Base-by-base conservation (phyloP, 768 basidiomycete genomes). In the Kwoniella dejecticola region DNA sequence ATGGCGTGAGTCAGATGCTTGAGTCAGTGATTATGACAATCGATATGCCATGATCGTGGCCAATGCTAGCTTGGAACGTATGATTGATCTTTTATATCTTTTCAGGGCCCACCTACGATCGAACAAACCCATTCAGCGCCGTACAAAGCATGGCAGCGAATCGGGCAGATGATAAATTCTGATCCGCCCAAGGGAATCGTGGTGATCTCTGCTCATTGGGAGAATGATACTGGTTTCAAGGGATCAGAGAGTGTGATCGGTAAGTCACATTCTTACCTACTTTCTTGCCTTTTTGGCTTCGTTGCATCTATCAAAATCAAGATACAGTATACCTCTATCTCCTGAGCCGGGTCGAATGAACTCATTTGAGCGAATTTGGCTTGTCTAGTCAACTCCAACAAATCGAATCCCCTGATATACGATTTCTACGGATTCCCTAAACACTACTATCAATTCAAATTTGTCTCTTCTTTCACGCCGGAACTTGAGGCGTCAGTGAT, bases 191-290 rank as follows among this genome's bases (percentile, higher is more conserved):
- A 64, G 33, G 76, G 74, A 3, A 52, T 77, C 0, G 64, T 76
- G 2, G 62, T 68, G 12, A 69, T 77, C 42, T 72, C 70, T 15
- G 76, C 76, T 1, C 76, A 77, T 57, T 77, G 76, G 76, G 76
- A 77, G 57, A 67, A 68, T 42, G 54, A 61, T 1, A 27, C 12
- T 40, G 45, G 24, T 15, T 26, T 27, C 17, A 36, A 44, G 15
- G 40, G 46, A 17, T 23, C 57, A 11, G 52, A 29, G 0, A 63
- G 63, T 44, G 75, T 71, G 12, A 48, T 63, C 2, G 67, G 69
- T 75, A 56, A 60, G 70, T 63, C 10, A 17, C n/a, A n/a, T n/a
- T n/a, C 24, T 13, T 54, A 17, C 13, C 6, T 40, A 46, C 10
- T 31, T 13, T 44, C 26, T 6, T 23, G 4, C 19, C 11, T 7